These are phyloP conservation scores for Aspergillus hiratsukae DNA, from an alignment of 2,329 filamentous ascomycete species.

Conservation along the genomic window DNA sequence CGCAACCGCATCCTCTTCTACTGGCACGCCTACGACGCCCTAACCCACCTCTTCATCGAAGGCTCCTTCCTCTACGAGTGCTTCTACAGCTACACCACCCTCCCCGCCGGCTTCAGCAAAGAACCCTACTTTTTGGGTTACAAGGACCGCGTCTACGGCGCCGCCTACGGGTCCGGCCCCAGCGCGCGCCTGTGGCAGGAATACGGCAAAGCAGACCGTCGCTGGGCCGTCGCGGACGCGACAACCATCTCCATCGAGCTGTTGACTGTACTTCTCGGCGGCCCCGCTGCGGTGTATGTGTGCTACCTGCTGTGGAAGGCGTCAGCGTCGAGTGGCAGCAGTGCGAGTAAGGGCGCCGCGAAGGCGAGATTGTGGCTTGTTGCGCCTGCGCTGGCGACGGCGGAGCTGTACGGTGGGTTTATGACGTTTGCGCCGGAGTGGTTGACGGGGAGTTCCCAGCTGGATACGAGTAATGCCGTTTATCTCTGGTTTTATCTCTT, in stretches of 20 bases:
- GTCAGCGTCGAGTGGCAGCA: conserved; percentile 18
- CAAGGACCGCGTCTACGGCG: conserved; percentile 54
- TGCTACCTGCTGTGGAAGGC: conserved; percentile 48
- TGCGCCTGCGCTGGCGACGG: conserved; percentile 57
- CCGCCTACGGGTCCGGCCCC: conserved; percentile 52
- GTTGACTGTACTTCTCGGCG: conserved; percentile 57
- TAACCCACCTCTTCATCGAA: conserved; percentile 89
- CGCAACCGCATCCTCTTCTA: conserved; percentile 74
- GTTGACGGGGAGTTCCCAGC: conserved; percentile 54
- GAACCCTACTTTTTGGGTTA: conserved; percentile 50
- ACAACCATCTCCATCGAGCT: conserved; percentile 58
- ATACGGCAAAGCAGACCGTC: conserved; percentile 60
- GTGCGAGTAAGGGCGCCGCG: conserved; percentile 19
- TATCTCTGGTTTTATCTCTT: conserved; percentile 61
- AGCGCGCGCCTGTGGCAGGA: conserved; percentile 59
- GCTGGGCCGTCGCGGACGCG: conserved; percentile 58
- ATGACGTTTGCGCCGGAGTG: conserved; percentile 66
- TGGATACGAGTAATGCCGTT: conserved; percentile 57
- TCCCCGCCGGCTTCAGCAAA: conserved; percentile 33
- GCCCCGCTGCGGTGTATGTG: conserved; percentile 54
- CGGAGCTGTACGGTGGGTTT: conserved; percentile 59
- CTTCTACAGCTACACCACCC: conserved; percentile 65
- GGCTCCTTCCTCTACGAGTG: conserved; percentile 90
- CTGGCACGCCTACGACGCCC: conserved; percentile 90
- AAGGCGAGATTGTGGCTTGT: conserved; percentile 50